phyloP scores from a whole-genome alignment of 2,329 filamentous ascomycete genomes.

The Ilyonectria robusta region DNA sequence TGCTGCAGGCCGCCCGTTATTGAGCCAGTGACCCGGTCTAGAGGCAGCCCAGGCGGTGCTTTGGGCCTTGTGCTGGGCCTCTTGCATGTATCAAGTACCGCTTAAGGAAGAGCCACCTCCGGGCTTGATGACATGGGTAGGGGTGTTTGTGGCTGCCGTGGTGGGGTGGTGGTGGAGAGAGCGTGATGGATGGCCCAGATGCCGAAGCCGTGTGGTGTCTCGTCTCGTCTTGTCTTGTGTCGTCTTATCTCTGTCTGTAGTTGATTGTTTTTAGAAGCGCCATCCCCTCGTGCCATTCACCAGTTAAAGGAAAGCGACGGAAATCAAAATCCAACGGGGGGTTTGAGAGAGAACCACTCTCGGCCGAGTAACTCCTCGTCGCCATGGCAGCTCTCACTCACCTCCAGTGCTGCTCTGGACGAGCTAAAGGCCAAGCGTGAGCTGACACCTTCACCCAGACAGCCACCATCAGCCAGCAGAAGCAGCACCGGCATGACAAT shows the following conservation, averaged over 20 bases:
- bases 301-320: neutral
- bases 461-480: slow-evolving; percentile 15
- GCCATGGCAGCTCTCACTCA: neutral
- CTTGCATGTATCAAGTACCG: neutral
- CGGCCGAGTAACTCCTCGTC: slow-evolving; percentile 1
- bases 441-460: slow-evolving; percentile 10
- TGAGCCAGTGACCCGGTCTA: slow-evolving; percentile 20
- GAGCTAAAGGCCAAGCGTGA: neutral
- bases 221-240: slow-evolving; percentile 2
- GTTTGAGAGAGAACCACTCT: neutral
- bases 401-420: slow-evolving; percentile 3
- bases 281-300: slow-evolving; percentile 1
- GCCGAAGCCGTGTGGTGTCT: slow-evolving; percentile 15
- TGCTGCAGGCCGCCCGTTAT: slow-evolving; percentile 21
- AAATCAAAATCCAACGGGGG: neutral
- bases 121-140: slow-evolving; percentile 16
- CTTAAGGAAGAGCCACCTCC: slow-evolving; percentile 15
- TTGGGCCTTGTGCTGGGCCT: slow-evolving; percentile 9
- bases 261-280: neutral
- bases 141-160: slow-evolving; percentile 22
- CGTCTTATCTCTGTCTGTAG: slow-evolving; percentile 19
- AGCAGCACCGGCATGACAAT: slow-evolving; percentile 25
- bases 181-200: slow-evolving; percentile 9
- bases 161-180: slow-evolving; percentile 14
- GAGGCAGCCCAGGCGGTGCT: slow-evolving; percentile 20